Evolutionary conservation across 805 yeast species (phyloP), one percentile per base, ranked within the genome.

Genomic region (Candida rishiriensis): DNA sequence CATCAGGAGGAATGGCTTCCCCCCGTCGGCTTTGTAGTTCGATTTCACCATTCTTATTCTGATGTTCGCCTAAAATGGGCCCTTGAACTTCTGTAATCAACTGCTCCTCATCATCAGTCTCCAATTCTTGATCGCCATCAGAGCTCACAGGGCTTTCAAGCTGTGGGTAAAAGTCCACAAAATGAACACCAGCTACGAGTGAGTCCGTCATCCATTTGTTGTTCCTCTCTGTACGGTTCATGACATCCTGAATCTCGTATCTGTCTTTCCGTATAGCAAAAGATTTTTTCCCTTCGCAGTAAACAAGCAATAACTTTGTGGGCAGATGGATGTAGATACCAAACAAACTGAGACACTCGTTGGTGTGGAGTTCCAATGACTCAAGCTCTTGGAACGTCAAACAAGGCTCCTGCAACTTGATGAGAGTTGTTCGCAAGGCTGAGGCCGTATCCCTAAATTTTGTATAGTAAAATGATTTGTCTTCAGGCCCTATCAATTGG

Each of bases 211-310:
- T 12, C 28, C 41, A 38, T 14, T 44, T 14, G 3, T 38, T 42
- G 15, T 51, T 53, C 30, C 64, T 42, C 10, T 38, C 51, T 1
- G 59, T 43, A 30, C 65, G 44, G 11, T 48, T 42, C 2, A 62
- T 51, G n/a, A 61, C 52, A 26, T 62, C 65, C 31, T 60, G 60
- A 3, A 62, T 3, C 18, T 59, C 65, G 34, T 43, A 53, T 10
- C 43, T 26, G 11, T 51, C 50, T 10, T 47, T 50, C 34, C 64
- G 34, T 3, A 62, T 44, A 2, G 60, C 50, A 38, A 56, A 56
- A 0, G 65, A 59, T n/a, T 44, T 39, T 38, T 53, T 55, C 16
- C 44, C 44, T 3, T 34, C 12, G 33, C 60, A 55, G 29, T 46
- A 35, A 3, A 61, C 61, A 10, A 61, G 34, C 1, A 59, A 32